phyloP scores from a whole-genome alignment of 2,329 filamentous ascomycete genomes.

The Ceratocystis eucalypticola region DNA sequence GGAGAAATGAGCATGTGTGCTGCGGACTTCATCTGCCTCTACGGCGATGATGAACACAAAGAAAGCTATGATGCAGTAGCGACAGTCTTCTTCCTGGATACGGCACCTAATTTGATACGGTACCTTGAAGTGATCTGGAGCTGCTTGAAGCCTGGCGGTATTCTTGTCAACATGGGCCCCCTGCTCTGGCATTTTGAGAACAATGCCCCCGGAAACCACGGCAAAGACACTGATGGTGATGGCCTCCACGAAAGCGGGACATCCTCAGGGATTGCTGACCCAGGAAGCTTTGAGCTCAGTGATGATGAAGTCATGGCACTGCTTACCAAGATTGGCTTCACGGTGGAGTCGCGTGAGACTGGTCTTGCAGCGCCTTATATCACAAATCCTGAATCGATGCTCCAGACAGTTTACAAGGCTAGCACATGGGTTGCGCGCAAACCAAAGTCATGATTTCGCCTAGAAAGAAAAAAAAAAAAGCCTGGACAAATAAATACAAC shows the following conservation, averaged over 20 bases:
- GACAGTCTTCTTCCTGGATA: constrained; percentile 93
- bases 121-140: constrained; percentile 75
- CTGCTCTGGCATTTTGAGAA: constrained; percentile 93
- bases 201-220: constrained; percentile 45
- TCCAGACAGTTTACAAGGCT: constrained; percentile 67
- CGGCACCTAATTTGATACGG: constrained; percentile 78
- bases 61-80: constrained; percentile 66
- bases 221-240: constrained; percentile 38
- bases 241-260: constrained; percentile 36
- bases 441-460: constrained; percentile 23
- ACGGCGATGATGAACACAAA: constrained; percentile 49
- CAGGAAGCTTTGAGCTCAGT: constrained; percentile 78
- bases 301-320: constrained; percentile 76
- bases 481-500: not conserved
- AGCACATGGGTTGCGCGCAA: constrained; percentile 82
- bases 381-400: constrained; percentile 70
- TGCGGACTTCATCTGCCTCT: constrained; percentile 83
- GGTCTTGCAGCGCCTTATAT: constrained; percentile 70
- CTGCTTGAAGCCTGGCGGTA: constrained; percentile 62
- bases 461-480: not conserved
- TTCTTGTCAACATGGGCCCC: constrained; percentile 83
- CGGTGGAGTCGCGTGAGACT: constrained; percentile 48
- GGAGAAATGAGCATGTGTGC: constrained; percentile 86
- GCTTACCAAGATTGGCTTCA: constrained; percentile 63
- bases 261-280: constrained; percentile 64